Conservation (phyloP, 768 basidiomycete genomes). For the Tylopilus sp. region DNA sequence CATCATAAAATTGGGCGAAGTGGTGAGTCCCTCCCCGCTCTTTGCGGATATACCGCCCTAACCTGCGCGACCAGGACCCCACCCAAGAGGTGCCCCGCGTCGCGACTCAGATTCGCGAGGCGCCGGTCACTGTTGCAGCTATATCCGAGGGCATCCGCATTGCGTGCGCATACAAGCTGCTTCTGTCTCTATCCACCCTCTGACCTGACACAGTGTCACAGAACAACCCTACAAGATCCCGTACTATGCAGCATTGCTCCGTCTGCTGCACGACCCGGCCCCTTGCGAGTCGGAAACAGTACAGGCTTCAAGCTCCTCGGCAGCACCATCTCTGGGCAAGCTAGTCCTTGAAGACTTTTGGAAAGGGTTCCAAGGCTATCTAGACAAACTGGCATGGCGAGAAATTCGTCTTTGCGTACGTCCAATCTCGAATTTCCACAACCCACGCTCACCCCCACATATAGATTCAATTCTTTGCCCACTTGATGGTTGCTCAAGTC, state of each 20-base stretch:
- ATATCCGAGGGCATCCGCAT: constrained; percentile 74
- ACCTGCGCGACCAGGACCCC: constrained; percentile 49
- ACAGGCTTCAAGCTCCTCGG: constrained; percentile 28
- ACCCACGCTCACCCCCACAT: constrained; percentile 5
- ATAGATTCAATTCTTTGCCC: constrained; percentile 92
- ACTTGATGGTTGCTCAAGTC: constrained; percentile 72
- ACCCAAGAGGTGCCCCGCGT: constrained; percentile 65
- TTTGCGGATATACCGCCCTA: neutral
- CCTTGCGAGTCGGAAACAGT: constrained; percentile 32
- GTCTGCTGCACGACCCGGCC: constrained; percentile 54
- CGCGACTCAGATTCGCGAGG: constrained; percentile 61
- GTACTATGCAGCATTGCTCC: constrained; percentile 79
- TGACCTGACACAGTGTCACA: constrained; percentile 53
- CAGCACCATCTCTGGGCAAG: constrained; percentile 50
- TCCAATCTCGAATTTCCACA: neutral
- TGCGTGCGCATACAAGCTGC: constrained; percentile 41
- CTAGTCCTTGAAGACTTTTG: constrained; percentile 85
- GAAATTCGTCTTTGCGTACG: constrained; percentile 85
- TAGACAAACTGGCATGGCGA: constrained; percentile 90
- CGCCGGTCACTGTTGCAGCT: constrained; percentile 54
- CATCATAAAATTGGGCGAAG: constrained; percentile 77
- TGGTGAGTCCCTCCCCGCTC: constrained; percentile 48
- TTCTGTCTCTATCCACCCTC: neutral
- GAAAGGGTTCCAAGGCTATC: constrained; percentile 84
- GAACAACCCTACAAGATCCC: constrained; percentile 95